These are phyloP conservation scores for Rosa chinensis DNA, from an alignment of 306 rosid species.

Conservation along the genomic window DNA sequence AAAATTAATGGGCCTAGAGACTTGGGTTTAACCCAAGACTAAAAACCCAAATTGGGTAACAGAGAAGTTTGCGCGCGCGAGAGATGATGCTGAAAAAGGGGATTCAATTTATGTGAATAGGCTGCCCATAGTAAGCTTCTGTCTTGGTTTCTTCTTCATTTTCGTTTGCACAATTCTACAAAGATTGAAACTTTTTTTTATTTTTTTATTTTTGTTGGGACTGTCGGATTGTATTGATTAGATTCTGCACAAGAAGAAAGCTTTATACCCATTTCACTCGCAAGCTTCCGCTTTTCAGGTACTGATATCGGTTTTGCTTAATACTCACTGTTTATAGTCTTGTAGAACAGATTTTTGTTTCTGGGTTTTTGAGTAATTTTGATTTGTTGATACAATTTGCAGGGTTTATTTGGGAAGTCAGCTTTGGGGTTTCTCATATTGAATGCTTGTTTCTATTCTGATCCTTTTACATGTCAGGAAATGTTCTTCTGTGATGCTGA, in stretches of 20 bases:
- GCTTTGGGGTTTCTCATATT: slow-evolving; percentile 46
- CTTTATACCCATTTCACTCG: slow-evolving; percentile 51
- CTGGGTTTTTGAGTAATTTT: slow-evolving; percentile 9
- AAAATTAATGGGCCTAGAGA: too few species aligned
- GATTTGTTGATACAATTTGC: too few species aligned
- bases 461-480: too few species aligned
- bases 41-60: too few species aligned
- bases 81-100: too few species aligned
- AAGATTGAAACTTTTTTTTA: background rate
- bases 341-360: background rate
- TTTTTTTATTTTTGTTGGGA: background rate
- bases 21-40: too few species aligned
- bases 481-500: too few species aligned
- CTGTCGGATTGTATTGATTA: background rate
- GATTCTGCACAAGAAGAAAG: slow-evolving; percentile 46
- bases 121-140: slow-evolving; percentile 32
- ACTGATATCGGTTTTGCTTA: background rate
- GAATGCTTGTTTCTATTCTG: too few species aligned
- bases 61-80: too few species aligned
- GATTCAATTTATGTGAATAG: too few species aligned
- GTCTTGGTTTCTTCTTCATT: slow-evolving; percentile 12
- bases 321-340: background rate
- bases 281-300: background rate
- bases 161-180: too few species aligned
- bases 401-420: too few species aligned